phyloP scores from a whole-genome alignment of 768 basidiomycete species.

The Coprinopsis marcescibilis region DNA sequence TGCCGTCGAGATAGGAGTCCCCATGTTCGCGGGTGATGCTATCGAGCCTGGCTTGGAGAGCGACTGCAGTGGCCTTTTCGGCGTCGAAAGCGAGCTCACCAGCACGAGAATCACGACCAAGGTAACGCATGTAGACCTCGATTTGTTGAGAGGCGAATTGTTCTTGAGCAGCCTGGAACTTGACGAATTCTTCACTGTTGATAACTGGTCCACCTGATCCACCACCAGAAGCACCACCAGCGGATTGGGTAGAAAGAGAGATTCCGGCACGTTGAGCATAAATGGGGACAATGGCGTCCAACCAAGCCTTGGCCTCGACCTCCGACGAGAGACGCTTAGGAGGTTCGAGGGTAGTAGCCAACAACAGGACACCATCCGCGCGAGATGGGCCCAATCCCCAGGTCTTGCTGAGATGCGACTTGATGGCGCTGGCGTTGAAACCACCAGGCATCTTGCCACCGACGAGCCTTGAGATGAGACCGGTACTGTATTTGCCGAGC shows the following conservation, averaged over 20 bases:
- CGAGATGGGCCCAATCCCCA: constrained; percentile 95
- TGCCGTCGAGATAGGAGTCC: constrained; percentile 88
- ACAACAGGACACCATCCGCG: constrained; percentile 82
- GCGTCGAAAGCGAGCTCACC: constrained; percentile 87
- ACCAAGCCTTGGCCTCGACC: constrained; percentile 88
- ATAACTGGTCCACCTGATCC: constrained; percentile 79
- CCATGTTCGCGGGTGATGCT: constrained; percentile 89
- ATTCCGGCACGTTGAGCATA: constrained; percentile 92
- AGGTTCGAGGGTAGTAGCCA: constrained; percentile 91
- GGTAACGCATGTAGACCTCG: constrained; percentile 95
- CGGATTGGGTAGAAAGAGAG: constrained; percentile 64
- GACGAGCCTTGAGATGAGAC: constrained; percentile 85
- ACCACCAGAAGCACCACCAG: constrained; percentile 55
- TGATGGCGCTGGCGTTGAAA: constrained; percentile 91
- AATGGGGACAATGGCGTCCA: constrained; percentile 74
- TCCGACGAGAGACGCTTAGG: constrained; percentile 90
- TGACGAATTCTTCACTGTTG: constrained; percentile 97
- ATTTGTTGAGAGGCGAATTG: constrained; percentile 89
- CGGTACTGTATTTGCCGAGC: constrained; percentile 90
- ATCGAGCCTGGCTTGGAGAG: constrained; percentile 83
- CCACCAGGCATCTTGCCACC: constrained; percentile 99
- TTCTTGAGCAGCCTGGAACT: constrained; percentile 92
- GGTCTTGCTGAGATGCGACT: constrained; percentile 80
- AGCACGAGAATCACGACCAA: constrained; percentile 86
- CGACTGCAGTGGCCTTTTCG: constrained; percentile 67